These are phyloP conservation scores for Chaetoscypha palmicola DNA, from an alignment of 2,329 filamentous ascomycete genomes.

Conservation along the genomic window DNA sequence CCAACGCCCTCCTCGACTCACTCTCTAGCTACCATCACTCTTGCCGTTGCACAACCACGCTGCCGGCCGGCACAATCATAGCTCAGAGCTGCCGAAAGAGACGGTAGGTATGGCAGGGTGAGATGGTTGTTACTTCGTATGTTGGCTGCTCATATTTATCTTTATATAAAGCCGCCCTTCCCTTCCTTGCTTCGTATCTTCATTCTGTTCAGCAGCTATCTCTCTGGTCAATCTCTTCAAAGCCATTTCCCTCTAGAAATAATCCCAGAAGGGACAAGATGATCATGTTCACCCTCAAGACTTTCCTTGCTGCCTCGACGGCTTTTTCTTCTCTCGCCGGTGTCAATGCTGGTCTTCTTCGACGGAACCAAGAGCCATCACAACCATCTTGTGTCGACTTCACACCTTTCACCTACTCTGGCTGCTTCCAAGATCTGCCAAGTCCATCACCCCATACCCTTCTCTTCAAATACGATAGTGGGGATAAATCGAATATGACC, in stretches of 20 bases:
- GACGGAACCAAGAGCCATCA: conserved; percentile 20
- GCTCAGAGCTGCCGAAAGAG: neutral
- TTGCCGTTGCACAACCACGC: conserved; percentile 1
- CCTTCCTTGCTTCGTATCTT: neutral
- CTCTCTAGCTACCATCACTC: neutral
- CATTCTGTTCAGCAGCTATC: neutral
- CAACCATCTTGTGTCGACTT: conserved; percentile 26
- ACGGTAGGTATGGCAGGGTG: neutral
- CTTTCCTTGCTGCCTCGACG: conserved; percentile 20
- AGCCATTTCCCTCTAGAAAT: neutral
- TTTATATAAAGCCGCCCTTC: neutral
- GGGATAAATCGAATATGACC: conserved; percentile 30
- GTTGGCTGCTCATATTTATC: too few relatives aligned
- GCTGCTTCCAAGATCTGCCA: conserved; percentile 29
- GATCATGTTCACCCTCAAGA: conserved; percentile 17
- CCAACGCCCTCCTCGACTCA: neutral
- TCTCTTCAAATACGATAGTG: conserved; percentile 24
- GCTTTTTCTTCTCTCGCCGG: conserved; percentile 18
- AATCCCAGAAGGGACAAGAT: neutral
- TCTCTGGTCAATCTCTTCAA: neutral
- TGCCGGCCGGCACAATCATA: neutral
- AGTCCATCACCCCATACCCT: conserved; percentile 25
- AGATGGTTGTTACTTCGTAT: too few relatives aligned
- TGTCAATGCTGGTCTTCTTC: conserved; percentile 15
- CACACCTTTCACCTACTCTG: conserved; percentile 32